Evolutionary conservation across 352 stramenopile genomes (phyloP).

Genomic region (Phytophthora hibernalis): DNA sequence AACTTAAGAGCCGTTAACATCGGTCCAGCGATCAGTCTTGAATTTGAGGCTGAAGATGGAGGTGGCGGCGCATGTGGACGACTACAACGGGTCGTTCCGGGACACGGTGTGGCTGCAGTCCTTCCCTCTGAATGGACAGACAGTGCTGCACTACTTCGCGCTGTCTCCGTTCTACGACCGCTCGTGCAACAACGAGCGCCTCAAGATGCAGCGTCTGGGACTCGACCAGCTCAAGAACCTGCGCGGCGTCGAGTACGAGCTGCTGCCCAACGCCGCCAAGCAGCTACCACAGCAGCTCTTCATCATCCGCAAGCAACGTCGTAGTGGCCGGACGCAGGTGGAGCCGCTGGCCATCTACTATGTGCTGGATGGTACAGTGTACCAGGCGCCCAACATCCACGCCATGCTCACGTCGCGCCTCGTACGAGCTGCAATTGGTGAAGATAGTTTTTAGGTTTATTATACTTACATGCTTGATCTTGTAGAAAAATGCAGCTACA

Average conservation of each 20-base stretch:
- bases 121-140: constrained; percentile 85
- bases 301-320: constrained; percentile 88
- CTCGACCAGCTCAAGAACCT: constrained; percentile 90
- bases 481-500: constrained; percentile 89
- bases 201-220: constrained; percentile 90
- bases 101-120: constrained; percentile 90
- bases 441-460: neutral
- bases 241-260: constrained; percentile 89
- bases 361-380: constrained; percentile 87
- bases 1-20: too few species aligned
- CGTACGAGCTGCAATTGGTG: constrained; percentile 44
- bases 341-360: constrained; percentile 90
- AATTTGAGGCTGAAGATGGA: constrained; percentile 56
- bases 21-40: constrained; percentile 1
- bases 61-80: constrained; percentile 73
- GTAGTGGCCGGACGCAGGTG: constrained; percentile 76
- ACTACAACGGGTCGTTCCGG: constrained; percentile 90
- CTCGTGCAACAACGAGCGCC: constrained; percentile 90
- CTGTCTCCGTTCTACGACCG: constrained; percentile 90
- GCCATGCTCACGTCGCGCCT: constrained; percentile 88
- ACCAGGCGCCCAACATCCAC: constrained; percentile 90
- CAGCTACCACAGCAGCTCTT: constrained; percentile 89
- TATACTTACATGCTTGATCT: constrained; percentile 1
- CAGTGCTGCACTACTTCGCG: constrained; percentile 89
- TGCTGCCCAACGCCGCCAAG: constrained; percentile 84